Base-by-base conservation (phyloP, 2,329 filamentous ascomycete genomes). In the Penicillium aurantiogriseum region DNA sequence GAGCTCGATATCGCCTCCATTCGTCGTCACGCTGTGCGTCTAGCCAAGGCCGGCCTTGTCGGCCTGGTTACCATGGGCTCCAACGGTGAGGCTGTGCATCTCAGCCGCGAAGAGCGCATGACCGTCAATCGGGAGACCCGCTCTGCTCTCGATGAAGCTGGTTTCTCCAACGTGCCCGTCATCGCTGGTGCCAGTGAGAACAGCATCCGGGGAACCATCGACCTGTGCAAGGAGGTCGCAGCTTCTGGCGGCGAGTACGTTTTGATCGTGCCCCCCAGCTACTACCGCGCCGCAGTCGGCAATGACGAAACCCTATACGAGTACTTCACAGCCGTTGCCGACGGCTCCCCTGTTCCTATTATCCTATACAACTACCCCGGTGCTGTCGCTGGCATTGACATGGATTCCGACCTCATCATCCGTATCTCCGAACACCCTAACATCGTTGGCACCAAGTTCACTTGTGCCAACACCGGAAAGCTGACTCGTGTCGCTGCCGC, bases 311-410 rank as follows among this genome's bases (percentile, higher is more conserved):
- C 89, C 59, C 81, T 95, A 57, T 83, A 87, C 69, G 83, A 88
- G 66, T 92, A 89, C 79, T 92, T 88, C 78, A 83, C 80, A 54
- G 82, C 83, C 55, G 89, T 96, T 5, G 91, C 91, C 47, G 88
- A 93, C 73, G 81, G 75, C 39, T 90, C 87, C 50, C 88, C 90
- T 5, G 77, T 94, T 9, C 90, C 90, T n/a, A 74, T 96, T 54
- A 84, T 95, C 63, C 79, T 96, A 47, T 96, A 96, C 84, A 96
- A 95, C 80, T 96, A 94, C 79, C 91, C 91, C 0, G 91, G 90
- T 51, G 91, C 90, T 49, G 91, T 94, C 6, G 84, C 90, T 6
- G 91, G 91, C 50, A 89, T 95, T 69, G 91, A 96, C 74, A 88
- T 96, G 85, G 90, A 94, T 80, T 92, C 89, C 57, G 91, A 96